Evolutionary conservation across 192 early-diverging fungal species (phyloP), one percentile per base, ranked within the genome.

Genomic region (Mortierella hygrophila): DNA sequence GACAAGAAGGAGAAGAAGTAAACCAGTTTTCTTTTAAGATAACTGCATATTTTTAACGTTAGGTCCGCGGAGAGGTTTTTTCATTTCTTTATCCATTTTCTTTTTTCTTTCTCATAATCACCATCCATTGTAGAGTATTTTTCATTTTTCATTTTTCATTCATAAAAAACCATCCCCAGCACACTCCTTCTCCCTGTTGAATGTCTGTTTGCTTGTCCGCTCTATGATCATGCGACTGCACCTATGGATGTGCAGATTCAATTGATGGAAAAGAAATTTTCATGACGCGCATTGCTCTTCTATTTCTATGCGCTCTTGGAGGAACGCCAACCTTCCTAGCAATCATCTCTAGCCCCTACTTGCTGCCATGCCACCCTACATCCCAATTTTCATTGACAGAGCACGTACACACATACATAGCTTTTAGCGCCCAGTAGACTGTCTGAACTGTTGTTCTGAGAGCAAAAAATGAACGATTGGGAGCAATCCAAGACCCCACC

Each of bases 1-100:
- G 89, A 93, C 13, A 82, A 77, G 81, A 82, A 82, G 44, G 74
- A 82, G 41, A 78, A 78, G 81, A 74, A 77, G 70, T 72, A 85
- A 69, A 77, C 76, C 68, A 63, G 47, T 26, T 75, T 20, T 38
- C 15, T 38, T 65, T 32, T 42, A 47, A 86, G 63, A 74, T 76
- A 70, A 26, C 42, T 70, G 49, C 26, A 60, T 42, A 18, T 55
- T 13, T 23, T 20, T 41, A 71, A 32, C 20, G 49, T 52, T 52
- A 32, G 26, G 60, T 65, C n/a, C 26, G 29, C 60, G 60, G 60
- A 65, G 29, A 29, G 60, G 29, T 41, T 68, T 82, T 69, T 69
- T 55, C 54, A 55, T 70, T 72, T 46, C 78, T 37, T 65, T 69
- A 37, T 49, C 35, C 68, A 60, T 46, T 75, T 57, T 44, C 68